phyloP scores from a whole-genome alignment of 2,329 filamentous ascomycete species.

The Ophiosphaerella narmari region DNA sequence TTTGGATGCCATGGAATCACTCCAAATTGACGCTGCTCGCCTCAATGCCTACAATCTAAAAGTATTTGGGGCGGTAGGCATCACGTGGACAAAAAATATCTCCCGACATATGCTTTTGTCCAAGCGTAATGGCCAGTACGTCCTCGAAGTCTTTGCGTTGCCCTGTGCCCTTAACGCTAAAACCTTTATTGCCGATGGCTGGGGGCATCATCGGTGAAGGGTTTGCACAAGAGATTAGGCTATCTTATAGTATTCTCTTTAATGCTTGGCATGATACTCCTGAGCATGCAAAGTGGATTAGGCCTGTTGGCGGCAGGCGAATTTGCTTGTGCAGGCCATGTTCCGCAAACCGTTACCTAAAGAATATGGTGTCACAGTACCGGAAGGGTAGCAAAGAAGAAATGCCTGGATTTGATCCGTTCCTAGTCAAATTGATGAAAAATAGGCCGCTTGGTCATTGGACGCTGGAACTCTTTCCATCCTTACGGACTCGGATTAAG shows the following conservation, averaged over 20 bases:
- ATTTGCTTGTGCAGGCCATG: slow-evolving; percentile 27
- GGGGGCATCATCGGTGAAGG: slow-evolving; percentile 9
- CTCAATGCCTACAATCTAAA: slow-evolving; percentile 26
- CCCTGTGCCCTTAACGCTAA: slow-evolving; percentile 20
- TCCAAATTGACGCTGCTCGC: slow-evolving; percentile 13
- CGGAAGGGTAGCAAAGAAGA: slow-evolving; percentile 2
- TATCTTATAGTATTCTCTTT: slow-evolving; percentile 22
- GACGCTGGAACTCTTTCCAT: slow-evolving; percentile 25
- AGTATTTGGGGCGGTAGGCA: slow-evolving; percentile 17
- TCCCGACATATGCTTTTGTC: slow-evolving; percentile 25
- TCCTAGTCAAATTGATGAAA: slow-evolving; percentile 12
- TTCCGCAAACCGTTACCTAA: slow-evolving; percentile 17
- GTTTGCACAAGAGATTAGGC: slow-evolving; percentile 15
- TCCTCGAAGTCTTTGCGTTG: slow-evolving; percentile 20
- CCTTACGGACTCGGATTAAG: slow-evolving; percentile 22
- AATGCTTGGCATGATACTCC: slow-evolving; percentile 16
- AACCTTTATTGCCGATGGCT: slow-evolving; percentile 3
- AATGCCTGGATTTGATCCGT: slow-evolving; percentile 17
- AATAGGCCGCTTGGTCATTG: slow-evolving; percentile 13
- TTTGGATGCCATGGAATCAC: slow-evolving; percentile 17
- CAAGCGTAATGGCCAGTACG: slow-evolving; percentile 11
- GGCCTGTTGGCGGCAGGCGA: slow-evolving; percentile 5
- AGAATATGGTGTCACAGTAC: slow-evolving; percentile 4
- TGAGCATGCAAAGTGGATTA: slow-evolving; percentile 2
- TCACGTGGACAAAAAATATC: slow-evolving; percentile 24